A percentile compares a stretch with the other conserved stretches of the same genome.
Evolutionary conservation across 768 basidiomycete species (phyloP).

Genomic region (Trametes coccinea): DNA sequence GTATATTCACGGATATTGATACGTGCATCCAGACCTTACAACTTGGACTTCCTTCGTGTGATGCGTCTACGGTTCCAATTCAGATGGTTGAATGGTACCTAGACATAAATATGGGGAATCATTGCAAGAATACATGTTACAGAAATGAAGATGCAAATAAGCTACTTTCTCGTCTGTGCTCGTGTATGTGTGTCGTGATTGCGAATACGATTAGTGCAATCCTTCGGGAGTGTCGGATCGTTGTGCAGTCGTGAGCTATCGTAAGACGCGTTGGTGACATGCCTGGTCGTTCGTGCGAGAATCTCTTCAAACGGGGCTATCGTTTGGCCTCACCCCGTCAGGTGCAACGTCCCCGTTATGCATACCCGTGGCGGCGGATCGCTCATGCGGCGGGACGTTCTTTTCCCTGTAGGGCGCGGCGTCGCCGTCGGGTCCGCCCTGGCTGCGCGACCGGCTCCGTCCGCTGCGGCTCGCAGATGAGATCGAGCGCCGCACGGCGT

Average conservation of each 20-base stretch:
- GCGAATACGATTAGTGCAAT: neutral
- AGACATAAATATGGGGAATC: too few relatives aligned
- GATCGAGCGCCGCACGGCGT: constrained; percentile 8
- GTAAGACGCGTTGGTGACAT: neutral
- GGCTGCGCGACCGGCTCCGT: constrained; percentile 8
- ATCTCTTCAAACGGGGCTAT: constrained; percentile 21
- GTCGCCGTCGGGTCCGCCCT: neutral
- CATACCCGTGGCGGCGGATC: neutral
- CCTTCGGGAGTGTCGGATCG: neutral
- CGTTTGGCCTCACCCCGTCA: constrained; percentile 15
- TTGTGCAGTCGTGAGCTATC: neutral
- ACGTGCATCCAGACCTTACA: too few relatives aligned
- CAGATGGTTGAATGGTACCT: too few relatives aligned
- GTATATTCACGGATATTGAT: too few relatives aligned
- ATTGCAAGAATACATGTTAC: too few relatives aligned
- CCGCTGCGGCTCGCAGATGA: constrained; percentile 6
- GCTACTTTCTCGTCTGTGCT: too few relatives aligned
- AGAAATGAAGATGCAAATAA: too few relatives aligned
- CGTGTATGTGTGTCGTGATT: too few relatives aligned
- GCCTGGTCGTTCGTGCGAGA: neutral
- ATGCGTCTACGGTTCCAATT: too few relatives aligned
- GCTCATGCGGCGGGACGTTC: neutral
- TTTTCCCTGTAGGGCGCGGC: constrained; percentile 5
- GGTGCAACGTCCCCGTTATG: neutral
- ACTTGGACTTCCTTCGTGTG: too few relatives aligned